These are phyloP conservation scores for Cercospora sp. DNA, from an alignment of 2,329 filamentous ascomycete species.

Conservation along the genomic window DNA sequence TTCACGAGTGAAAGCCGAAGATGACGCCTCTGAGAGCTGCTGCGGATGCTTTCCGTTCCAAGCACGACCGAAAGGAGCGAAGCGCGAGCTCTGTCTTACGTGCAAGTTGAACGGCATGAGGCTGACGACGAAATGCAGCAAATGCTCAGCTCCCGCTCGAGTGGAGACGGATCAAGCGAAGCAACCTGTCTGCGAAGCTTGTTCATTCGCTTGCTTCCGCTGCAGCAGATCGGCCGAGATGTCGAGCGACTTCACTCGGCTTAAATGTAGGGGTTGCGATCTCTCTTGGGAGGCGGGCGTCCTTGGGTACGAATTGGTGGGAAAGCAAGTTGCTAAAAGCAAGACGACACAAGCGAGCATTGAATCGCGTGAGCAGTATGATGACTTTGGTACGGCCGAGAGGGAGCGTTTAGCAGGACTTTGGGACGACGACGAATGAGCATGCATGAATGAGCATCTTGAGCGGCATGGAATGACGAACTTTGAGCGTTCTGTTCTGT, in stretches of 20 bases:
- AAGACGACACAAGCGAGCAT: background rate
- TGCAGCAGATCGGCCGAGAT: constrained; percentile 38
- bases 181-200: constrained; percentile 43
- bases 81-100: constrained; percentile 9
- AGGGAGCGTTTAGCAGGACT: constrained; percentile 22
- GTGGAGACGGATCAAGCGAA: constrained; percentile 13
- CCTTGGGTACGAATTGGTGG: constrained; percentile 43
- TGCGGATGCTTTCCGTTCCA: constrained; percentile 8
- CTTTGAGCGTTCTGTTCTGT: background rate
- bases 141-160: constrained; percentile 22
- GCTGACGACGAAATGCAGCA: constrained; percentile 20
- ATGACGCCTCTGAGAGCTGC: constrained; percentile 3
- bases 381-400: constrained; percentile 20
- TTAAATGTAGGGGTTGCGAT: constrained; percentile 39
- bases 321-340: background rate
- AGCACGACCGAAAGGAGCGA: constrained; percentile 6
- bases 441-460: background rate
- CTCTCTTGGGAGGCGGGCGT: constrained; percentile 42
- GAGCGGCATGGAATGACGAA: background rate
- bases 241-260: constrained; percentile 15
- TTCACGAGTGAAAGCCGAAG: constrained; percentile 4
- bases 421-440: constrained; percentile 11
- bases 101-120: constrained; percentile 20
- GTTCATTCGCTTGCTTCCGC: constrained; percentile 46
- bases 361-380: constrained; percentile 9